Evolutionary conservation across 2,329 filamentous ascomycete genomes (phyloP).

Genomic region (Fusarium robinianum): DNA sequence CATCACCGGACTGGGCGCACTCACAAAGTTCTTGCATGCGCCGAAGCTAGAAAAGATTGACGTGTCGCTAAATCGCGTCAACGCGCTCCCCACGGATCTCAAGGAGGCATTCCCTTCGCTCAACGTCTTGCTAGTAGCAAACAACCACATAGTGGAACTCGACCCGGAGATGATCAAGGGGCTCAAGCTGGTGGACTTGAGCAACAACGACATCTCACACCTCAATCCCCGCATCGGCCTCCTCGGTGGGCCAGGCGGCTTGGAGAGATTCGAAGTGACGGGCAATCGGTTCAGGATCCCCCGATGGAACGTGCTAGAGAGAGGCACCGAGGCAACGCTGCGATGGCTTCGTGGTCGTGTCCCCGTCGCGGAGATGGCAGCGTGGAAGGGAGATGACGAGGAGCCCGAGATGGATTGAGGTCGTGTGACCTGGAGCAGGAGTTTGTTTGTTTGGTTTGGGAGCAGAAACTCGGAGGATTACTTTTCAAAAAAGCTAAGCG

Average conservation of each 20-base stretch:
- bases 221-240: slow-evolving; percentile 82
- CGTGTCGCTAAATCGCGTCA: slow-evolving; percentile 80
- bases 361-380: slow-evolving; percentile 62
- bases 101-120: slow-evolving; percentile 71
- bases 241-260: slow-evolving; percentile 63
- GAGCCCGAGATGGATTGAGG: slow-evolving; percentile 37
- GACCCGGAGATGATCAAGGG: slow-evolving; percentile 75
- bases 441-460: neutral
- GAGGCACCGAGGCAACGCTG: slow-evolving; percentile 83
- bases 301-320: slow-evolving; percentile 79
- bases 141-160: slow-evolving; percentile 78
- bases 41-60: slow-evolving; percentile 78
- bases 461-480: slow-evolving; percentile 4
- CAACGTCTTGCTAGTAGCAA: slow-evolving; percentile 70
- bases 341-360: slow-evolving; percentile 80
- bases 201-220: slow-evolving; percentile 83
- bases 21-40: slow-evolving; percentile 71
- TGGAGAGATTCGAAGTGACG: slow-evolving; percentile 73
- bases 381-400: slow-evolving; percentile 56
- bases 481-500: too few species aligned
- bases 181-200: slow-evolving; percentile 65
- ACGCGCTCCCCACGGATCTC: slow-evolving; percentile 66
- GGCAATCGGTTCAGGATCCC: slow-evolving; percentile 91
- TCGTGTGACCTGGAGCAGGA: slow-evolving; percentile 10
- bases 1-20: slow-evolving; percentile 69